Conservation (phyloP, 2,329 filamentous ascomycete genomes). For the Fusarium sacchari region DNA sequence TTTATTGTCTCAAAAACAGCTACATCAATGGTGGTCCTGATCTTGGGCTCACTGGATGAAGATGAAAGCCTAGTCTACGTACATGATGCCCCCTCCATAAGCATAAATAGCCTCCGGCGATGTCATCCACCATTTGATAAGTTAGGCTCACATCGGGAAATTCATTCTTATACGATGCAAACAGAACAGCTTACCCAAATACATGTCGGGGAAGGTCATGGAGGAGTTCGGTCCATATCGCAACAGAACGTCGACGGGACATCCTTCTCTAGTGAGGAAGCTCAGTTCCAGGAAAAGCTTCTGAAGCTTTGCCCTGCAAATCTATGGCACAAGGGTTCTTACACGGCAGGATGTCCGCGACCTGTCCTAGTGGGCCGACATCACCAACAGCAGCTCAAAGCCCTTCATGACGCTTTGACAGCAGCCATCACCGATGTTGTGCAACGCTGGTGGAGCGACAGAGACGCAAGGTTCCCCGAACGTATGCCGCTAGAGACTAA, state of each 20-base stretch:
- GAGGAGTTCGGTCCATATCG: constrained; percentile 11
- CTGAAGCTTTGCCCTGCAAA: constrained; percentile 38
- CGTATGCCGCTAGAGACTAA: constrained; percentile 49
- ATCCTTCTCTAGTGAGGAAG: constrained; percentile 32
- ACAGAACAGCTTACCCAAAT: constrained; percentile 33
- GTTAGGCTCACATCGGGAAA: fast-evolving
- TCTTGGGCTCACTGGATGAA: fast-evolving
- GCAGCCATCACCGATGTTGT: constrained; percentile 50
- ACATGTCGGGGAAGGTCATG: constrained; percentile 10
- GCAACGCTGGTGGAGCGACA: constrained; percentile 52
- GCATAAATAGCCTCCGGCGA: neutral
- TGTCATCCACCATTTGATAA: neutral
- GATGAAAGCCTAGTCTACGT: fast-evolving
- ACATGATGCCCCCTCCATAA: neutral
- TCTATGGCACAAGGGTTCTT: constrained; percentile 46
- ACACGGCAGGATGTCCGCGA: constrained; percentile 43
- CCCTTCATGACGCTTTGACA: constrained; percentile 47
- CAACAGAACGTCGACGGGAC: constrained; percentile 64
- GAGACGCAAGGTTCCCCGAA: constrained; percentile 42
- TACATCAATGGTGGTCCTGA: fast-evolving
- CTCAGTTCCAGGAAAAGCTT: constrained; percentile 24
- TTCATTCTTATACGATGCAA: neutral
- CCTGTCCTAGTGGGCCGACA: constrained; percentile 49
- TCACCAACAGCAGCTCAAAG: constrained; percentile 45
- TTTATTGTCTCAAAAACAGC: neutral